Evolutionary conservation across 306 rosid species (phyloP).

Genomic region (Begonia masoniana): DNA sequence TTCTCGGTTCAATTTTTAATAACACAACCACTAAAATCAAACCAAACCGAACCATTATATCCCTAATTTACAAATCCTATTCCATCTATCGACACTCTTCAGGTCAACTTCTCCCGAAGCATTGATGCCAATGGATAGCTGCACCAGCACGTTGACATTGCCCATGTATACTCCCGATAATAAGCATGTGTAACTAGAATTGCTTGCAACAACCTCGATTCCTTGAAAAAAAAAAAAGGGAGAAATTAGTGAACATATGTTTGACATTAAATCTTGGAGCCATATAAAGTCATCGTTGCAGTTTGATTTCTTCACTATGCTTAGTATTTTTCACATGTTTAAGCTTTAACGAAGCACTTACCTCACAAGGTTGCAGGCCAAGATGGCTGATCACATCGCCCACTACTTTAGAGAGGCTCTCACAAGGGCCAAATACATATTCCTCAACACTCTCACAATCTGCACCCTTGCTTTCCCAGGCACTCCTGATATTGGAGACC

Average conservation of each 20-base stretch:
- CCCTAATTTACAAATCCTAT: no score
- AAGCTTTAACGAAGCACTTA: constrained; percentile 22
- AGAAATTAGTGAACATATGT: neutral
- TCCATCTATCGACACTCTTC: no score
- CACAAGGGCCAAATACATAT: constrained; percentile 94
- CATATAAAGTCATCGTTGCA: no score
- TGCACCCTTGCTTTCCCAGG: constrained; percentile 79
- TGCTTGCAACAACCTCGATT: constrained; percentile 68
- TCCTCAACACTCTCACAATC: constrained; percentile 80
- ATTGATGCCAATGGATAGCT: constrained; percentile 79
- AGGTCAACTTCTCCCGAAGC: constrained; percentile 86
- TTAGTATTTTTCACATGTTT: no score
- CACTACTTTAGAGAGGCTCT: constrained; percentile 81
- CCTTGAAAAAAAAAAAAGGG: constrained; percentile 44
- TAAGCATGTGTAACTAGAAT: constrained; percentile 81
- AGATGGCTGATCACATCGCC: constrained; percentile 70
- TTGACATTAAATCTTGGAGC: neutral
- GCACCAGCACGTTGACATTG: constrained; percentile 70
- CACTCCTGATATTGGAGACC: constrained; percentile 63
- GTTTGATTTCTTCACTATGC: no score
- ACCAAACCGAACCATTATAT: no score
- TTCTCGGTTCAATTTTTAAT: no score
- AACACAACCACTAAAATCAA: no score
- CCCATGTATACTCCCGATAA: constrained; percentile 82
- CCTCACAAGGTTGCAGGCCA: constrained; percentile 99